A percentile compares a stretch with the other conserved stretches of the same genome.
These are phyloP conservation scores for grape (Vitis vinifera) DNA, from an alignment of 164 flowering plant species.

Conservation along the genomic window DNA sequence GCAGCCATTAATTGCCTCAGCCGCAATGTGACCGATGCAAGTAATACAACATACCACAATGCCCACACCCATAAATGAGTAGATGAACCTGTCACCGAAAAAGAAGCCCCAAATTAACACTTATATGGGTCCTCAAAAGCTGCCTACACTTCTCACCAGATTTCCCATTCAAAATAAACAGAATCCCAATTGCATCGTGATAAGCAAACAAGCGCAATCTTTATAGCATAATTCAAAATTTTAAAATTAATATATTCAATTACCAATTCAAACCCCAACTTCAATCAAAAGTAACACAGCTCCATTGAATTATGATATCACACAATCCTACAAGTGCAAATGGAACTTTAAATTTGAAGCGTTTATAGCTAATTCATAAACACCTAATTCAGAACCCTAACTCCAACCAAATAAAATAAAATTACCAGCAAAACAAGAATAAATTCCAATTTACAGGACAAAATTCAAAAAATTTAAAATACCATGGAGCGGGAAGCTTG, in stretches of 20 bases:
- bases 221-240: not conserved
- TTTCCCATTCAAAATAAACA: not conserved
- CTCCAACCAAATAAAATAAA: no score
- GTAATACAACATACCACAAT: constrained; percentile 54
- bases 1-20: constrained; percentile 69
- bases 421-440: not conserved
- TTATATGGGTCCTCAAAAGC: not conserved
- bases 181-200: not conserved
- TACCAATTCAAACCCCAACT: not conserved
- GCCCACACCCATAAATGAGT: constrained; percentile 72
- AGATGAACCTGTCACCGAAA: constrained; percentile 70
- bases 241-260: not conserved
- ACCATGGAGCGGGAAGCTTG: constrained; percentile 74
- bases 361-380: not conserved
- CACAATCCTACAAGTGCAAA: not conserved
- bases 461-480: constrained; percentile 8
- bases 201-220: not conserved
- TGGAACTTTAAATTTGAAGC: not conserved
- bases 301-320: not conserved
- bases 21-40: constrained; percentile 73
- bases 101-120: constrained; percentile 3
- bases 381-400: not conserved
- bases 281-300: not conserved
- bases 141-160: not conserved
- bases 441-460: not conserved